Conservation (phyloP, 441 rosid species). For the Arabidopsis lyrata region DNA sequence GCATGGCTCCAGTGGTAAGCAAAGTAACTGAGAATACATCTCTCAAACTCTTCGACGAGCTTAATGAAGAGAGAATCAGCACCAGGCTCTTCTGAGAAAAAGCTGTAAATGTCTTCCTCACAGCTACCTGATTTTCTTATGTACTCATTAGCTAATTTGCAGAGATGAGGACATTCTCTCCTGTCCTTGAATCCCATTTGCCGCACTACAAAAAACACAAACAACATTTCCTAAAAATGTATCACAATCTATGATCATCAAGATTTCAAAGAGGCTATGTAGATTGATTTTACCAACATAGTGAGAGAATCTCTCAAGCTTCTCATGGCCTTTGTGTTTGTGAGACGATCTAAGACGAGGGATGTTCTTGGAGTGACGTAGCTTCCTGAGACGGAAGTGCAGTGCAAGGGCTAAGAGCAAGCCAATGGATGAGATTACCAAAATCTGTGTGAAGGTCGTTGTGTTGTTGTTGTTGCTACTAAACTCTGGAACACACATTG, state of each 20-base stretch:
- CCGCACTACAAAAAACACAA: conserved; percentile 62
- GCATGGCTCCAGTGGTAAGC: conserved; percentile 97
- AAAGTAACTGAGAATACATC: conserved; percentile 96
- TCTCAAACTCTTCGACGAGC: conserved; percentile 94
- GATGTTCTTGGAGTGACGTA: conserved; percentile 67
- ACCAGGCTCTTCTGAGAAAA: conserved; percentile 70
- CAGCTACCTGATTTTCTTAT: conserved; percentile 71
- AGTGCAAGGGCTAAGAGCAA: conserved; percentile 69
- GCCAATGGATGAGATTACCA: conserved; percentile 71
- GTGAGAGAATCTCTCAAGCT: conserved; percentile 94
- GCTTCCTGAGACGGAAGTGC: conserved; percentile 56
- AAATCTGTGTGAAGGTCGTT: conserved; percentile 60
- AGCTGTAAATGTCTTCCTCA: conserved; percentile 83
- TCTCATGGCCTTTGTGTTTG: conserved; percentile 59
- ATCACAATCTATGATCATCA: conserved; percentile 16
- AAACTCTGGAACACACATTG: conserved; percentile 46
- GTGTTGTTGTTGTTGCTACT: conserved; percentile 50
- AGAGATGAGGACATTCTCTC: conserved; percentile 86
- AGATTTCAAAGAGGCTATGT: conserved; percentile 23
- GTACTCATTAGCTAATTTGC: conserved; percentile 87
- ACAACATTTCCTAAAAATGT: conserved; percentile 15
- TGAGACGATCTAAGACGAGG: conserved; percentile 63
- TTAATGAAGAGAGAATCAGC: conserved; percentile 92
- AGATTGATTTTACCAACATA: conserved; percentile 77
- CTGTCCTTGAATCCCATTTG: conserved; percentile 92